Evolutionary conservation across 345 rosid genomes (phyloP), one percentile per base, ranked within the genome.

Genomic region (Kandelia obovata): DNA sequence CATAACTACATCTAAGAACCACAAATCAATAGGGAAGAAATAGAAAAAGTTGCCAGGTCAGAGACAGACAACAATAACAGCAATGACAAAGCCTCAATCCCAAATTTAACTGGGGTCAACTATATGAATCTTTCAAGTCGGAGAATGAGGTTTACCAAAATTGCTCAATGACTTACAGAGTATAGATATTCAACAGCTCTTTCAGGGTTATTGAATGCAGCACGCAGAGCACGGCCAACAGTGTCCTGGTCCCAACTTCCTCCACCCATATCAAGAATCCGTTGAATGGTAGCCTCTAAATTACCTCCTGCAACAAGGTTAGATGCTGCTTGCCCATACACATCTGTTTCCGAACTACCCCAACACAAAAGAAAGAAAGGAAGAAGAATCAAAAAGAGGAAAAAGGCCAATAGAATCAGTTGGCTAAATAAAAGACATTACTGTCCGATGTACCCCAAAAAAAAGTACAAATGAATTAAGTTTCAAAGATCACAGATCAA

Each of bases 141-240:
- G 1, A n/a, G 21, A 7, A 30, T 30, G 32, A 30, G 32, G 32
- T 30, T 30, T 5, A 21, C 57, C 27, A 28, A 5, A 31, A n/a
- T 51, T 65, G 20, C 46, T 25, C 3, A 49, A 49, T n/a, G 51
- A 65, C 75, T 72, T 72, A 76, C 79, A 61, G 79, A 76, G 34
- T 76, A 76, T 34, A 76, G 49, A 71, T 76, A 76, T 20, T 76
- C 79, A 65, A 76, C 79, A 55, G 79, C 79, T 67, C 79, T 66
- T 49, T 70, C 79, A 19, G 79, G 79, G 70, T 76, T 76, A 49
- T 76, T 76, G 52, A 20, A 76, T 34, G 79, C 79, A 71, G 79
- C 79, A 30, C 79, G 74, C 34, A 76, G 64, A 23, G 79, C 79
- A 60, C 68, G 75, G 6, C 56, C 52, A 55, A 76, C 72, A 43